Evolutionary conservation across 768 basidiomycete species (phyloP).

Genomic region (Boletus tomentosulus): DNA sequence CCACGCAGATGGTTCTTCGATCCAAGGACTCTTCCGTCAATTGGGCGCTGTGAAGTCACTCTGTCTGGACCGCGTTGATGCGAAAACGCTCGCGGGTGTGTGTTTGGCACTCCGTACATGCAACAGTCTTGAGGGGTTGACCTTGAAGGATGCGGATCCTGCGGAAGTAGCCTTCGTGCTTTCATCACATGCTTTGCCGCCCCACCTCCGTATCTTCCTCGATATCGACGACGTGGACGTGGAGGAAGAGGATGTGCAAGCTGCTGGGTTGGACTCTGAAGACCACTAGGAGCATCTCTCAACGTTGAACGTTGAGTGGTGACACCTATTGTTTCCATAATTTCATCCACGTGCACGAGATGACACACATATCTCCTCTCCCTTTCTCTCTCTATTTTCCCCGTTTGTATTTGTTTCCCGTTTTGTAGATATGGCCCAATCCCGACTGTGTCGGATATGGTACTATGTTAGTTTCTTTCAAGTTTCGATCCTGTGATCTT

Average conservation of each 20-base stretch:
- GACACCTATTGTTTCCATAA: no score
- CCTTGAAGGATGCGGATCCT: conserved; percentile 9
- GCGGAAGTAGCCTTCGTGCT: conserved; percentile 1
- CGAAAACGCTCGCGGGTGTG: background rate
- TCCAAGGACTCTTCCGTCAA: conserved; percentile 4
- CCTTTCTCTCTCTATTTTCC: no score
- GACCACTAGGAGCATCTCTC: no score
- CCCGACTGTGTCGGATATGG: background rate
- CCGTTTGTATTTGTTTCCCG: background rate
- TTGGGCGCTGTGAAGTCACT: conserved; percentile 6
- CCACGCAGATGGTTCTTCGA: background rate
- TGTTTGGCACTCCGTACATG: conserved; percentile 5
- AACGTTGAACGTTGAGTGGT: no score
- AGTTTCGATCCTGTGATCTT: no score
- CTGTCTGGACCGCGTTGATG: conserved; percentile 7
- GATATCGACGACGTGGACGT: conserved; percentile 8
- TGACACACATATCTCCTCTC: no score
- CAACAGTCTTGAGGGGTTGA: conserved; percentile 7
- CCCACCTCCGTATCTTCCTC: conserved; percentile 12
- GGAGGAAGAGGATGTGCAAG: background rate
- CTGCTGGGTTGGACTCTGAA: background rate
- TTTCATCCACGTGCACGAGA: no score
- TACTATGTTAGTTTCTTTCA: background rate
- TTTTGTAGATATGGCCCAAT: background rate
- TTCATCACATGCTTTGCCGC: conserved; percentile 1